Evolutionary conservation across 192 early-diverging fungal genomes (phyloP).

Genomic region (Endogone sp.): DNA sequence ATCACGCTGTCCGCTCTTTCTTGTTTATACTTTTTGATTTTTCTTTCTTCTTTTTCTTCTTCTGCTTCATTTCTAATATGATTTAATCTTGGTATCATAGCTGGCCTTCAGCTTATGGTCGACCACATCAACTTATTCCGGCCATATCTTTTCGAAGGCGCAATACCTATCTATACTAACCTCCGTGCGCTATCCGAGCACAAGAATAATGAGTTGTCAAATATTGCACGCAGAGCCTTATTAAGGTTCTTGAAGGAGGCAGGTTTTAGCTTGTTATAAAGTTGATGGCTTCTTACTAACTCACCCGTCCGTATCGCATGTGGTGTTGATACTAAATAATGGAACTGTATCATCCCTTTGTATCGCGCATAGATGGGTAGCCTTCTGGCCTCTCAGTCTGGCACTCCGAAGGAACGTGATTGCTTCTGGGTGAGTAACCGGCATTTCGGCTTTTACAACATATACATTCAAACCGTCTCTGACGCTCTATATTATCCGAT

Average conservation of each 20-base stretch:
- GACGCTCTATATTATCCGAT: not conserved
- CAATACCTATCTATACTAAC: conserved; percentile 21
- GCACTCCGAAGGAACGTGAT: conserved; percentile 3
- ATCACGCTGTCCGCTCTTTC: too few species aligned
- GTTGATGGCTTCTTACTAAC: too few species aligned
- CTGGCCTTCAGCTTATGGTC: not conserved
- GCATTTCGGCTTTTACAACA: not conserved
- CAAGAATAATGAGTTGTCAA: conserved; percentile 26
- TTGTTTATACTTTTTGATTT: not conserved
- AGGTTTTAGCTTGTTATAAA: too few species aligned
- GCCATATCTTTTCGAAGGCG: conserved; percentile 21
- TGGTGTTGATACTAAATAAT: not conserved
- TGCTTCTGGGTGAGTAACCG: conserved; percentile 18
- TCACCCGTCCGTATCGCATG: too few species aligned
- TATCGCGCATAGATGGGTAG: not conserved
- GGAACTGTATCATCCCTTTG: too few species aligned
- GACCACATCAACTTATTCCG: conserved; percentile 33
- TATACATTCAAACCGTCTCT: too few species aligned
- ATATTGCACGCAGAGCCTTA: conserved; percentile 28
- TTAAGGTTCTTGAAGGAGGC: conserved; percentile 33
- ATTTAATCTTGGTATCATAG: too few species aligned
- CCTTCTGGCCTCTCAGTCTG: not conserved
- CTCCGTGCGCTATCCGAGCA: conserved; percentile 28
- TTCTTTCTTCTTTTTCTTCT: not conserved
- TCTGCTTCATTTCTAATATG: not conserved